Evolutionary conservation across 192 early-diverging fungal species (phyloP).

Genomic region (Gamsiella multidivaricata): DNA sequence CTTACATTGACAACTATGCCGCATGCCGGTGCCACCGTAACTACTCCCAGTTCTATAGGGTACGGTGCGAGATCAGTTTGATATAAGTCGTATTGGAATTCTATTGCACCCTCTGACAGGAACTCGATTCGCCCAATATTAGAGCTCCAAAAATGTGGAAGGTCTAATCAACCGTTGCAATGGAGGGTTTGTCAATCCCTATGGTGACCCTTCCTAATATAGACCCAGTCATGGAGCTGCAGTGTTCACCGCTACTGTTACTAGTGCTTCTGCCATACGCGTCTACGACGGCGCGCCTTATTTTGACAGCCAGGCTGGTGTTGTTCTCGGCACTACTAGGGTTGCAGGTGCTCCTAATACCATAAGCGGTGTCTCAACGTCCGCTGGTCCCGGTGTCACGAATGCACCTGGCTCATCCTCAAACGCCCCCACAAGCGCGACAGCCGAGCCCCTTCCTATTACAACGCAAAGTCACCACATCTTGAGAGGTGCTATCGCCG

Average conservation of each 20-base stretch:
- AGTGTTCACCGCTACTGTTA: neutral
- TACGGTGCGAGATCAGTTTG: too few relatives aligned
- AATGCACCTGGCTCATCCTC: neutral
- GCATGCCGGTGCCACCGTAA: constrained; percentile 28
- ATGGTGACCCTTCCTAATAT: constrained; percentile 10
- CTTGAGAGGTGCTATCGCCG: constrained; percentile 25
- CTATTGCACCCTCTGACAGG: neutral
- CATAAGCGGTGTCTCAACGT: neutral
- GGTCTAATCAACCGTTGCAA: constrained; percentile 28
- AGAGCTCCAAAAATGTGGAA: constrained; percentile 22
- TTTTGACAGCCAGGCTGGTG: neutral
- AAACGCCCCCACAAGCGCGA: too few relatives aligned
- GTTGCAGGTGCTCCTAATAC: constrained; percentile 12
- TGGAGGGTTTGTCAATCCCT: constrained; percentile 17
- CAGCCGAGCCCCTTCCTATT: neutral
- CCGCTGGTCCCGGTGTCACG: too few relatives aligned
- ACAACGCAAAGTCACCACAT: constrained; percentile 5
- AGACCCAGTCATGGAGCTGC: neutral
- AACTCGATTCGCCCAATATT: neutral
- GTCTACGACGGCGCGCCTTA: too few relatives aligned
- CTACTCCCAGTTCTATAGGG: constrained; percentile 19
- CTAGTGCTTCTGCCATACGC: neutral
- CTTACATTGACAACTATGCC: constrained; percentile 34
- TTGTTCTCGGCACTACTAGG: constrained; percentile 13
- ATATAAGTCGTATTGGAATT: too few relatives aligned